Evolutionary conservation across 192 early-diverging fungal genomes (phyloP), one percentile per base, ranked within the genome.

Genomic region (Coemansia furcata): DNA sequence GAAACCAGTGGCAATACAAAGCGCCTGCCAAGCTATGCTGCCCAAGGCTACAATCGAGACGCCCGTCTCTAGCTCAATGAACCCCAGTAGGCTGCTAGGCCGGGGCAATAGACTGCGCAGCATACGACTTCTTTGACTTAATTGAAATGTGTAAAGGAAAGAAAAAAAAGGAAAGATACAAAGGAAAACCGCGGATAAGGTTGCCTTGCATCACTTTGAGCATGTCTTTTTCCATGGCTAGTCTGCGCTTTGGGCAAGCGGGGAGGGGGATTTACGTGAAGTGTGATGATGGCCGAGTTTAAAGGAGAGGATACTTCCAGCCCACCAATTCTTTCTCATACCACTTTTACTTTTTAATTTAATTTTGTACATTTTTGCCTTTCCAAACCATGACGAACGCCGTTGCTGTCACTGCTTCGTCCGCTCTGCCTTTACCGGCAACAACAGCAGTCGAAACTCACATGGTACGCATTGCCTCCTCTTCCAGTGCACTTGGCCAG

Each of bases 331-430:
- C 26, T 57, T 65, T 68, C 26, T 42, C 37, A 38, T 38, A 38
- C 7, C 59, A 47, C 63, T 64, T 33, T 46, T 12, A 38, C 19
- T 57, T 57, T 50, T 19, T 60, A 64, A 5, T 59, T 42, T 36
- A n/a, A 39, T 30, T 38, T 32, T 8, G 30, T 60, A 47, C 36
- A 63, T 71, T 42, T 46, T 39, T 9, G 26, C 42, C 59, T 33
- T 60, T 60, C 44, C n/a, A 23, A 63, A 39, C 37, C 39, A 65
- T 64, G 19, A 35, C 30, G n/a, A 38, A 37, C 52, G 50, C 58
- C 69, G 67, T 77, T 73, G 49, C 73, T 60, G 55, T 55, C 73
- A 47, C 69, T 40, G 78, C 66, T 50, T 74, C 77, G 70, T 80
- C 78, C 12, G 78, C 78, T 14, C 54, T 80, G 50, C 78, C 78